Conservation (phyloP, 192 early-diverging fungal genomes). For the Entomortierella parvispora region DNA sequence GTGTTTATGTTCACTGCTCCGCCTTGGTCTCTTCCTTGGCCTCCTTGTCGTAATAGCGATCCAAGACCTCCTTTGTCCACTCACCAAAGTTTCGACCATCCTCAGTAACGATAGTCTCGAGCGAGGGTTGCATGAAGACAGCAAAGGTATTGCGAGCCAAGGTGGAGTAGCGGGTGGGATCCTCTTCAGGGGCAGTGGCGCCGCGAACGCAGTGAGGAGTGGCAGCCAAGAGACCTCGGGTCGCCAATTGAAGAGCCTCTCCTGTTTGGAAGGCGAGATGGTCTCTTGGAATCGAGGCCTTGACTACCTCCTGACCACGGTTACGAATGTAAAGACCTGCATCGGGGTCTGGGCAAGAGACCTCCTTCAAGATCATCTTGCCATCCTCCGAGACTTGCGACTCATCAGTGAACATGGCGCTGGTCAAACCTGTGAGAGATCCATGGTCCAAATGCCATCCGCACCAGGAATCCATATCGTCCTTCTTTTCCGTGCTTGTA, state of each 20-base stretch:
- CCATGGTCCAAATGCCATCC: slow-evolving; percentile 77
- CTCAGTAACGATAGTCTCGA: slow-evolving; percentile 48
- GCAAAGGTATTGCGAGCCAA: slow-evolving; percentile 75
- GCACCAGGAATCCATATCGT: slow-evolving; percentile 71
- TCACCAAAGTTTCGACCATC: slow-evolving; percentile 48
- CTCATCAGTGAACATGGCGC: slow-evolving; percentile 70
- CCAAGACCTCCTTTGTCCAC: slow-evolving; percentile 49
- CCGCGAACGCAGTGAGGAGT: slow-evolving; percentile 76
- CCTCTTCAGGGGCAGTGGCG: slow-evolving; percentile 42
- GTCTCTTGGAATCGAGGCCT: slow-evolving; percentile 68
- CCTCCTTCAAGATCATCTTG: slow-evolving; percentile 41
- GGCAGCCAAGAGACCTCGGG: slow-evolving; percentile 61
- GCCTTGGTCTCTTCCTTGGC: slow-evolving; percentile 3
- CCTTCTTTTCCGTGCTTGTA: slow-evolving; percentile 23
- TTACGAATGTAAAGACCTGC: slow-evolving; percentile 71
- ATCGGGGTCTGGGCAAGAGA: slow-evolving; percentile 50
- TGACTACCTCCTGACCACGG: slow-evolving; percentile 55
- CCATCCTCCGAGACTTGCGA: neutral
- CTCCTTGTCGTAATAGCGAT: slow-evolving; percentile 49
- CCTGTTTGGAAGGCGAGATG: slow-evolving; percentile 76
- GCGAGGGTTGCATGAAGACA: slow-evolving; percentile 78
- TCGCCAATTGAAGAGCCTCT: slow-evolving; percentile 66
- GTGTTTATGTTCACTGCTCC: neutral
- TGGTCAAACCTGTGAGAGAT: slow-evolving; percentile 69
- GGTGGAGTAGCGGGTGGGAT: slow-evolving; percentile 33